Conservation (phyloP, 1,139 yeast genomes). For the Yamadazyma oceani region DNA sequence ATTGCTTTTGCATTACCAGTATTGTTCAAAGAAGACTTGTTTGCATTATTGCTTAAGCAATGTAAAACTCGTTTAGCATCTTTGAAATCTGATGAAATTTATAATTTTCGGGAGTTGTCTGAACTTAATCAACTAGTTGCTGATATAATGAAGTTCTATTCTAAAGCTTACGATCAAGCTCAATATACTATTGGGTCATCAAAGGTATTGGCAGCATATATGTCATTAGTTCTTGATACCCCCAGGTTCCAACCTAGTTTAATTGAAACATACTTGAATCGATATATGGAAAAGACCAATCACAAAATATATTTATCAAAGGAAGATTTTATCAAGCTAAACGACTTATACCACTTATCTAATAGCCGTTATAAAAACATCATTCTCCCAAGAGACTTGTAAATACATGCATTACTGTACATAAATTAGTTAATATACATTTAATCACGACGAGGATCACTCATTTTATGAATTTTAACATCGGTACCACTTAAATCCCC, state of each 20-base stretch:
- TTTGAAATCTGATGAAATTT: slow-evolving; percentile 6
- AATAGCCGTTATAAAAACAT: slow-evolving; percentile 7
- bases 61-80: slow-evolving; percentile 8
- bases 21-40: slow-evolving; percentile 22
- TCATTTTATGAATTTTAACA: slow-evolving; percentile 72
- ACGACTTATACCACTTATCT: slow-evolving; percentile 7
- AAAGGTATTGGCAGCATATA: slow-evolving; percentile 9
- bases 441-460: slow-evolving; percentile 45
- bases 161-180: slow-evolving; percentile 6
- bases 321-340: slow-evolving; percentile 10
- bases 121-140: slow-evolving; percentile 8
- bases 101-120: slow-evolving; percentile 5
- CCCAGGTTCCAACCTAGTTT: slow-evolving; percentile 10
- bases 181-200: slow-evolving; percentile 4
- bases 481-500: slow-evolving; percentile 62
- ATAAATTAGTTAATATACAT: neutral
- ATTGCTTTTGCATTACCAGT: slow-evolving; percentile 12
- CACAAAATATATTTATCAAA: slow-evolving; percentile 5
- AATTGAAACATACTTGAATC: slow-evolving; percentile 7
- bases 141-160: slow-evolving; percentile 12
- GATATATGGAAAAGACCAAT: neutral
- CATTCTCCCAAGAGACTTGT: neutral
- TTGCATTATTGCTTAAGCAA: slow-evolving; percentile 17
- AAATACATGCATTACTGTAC: neutral
- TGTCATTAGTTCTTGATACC: slow-evolving; percentile 8